Percentiles rank a stretch among this genome's conserved stretches.
Evolutionary conservation across 495 filamentous ascomycete genomes (phyloP).

Genomic region (Aspergillus nidulans): DNA sequence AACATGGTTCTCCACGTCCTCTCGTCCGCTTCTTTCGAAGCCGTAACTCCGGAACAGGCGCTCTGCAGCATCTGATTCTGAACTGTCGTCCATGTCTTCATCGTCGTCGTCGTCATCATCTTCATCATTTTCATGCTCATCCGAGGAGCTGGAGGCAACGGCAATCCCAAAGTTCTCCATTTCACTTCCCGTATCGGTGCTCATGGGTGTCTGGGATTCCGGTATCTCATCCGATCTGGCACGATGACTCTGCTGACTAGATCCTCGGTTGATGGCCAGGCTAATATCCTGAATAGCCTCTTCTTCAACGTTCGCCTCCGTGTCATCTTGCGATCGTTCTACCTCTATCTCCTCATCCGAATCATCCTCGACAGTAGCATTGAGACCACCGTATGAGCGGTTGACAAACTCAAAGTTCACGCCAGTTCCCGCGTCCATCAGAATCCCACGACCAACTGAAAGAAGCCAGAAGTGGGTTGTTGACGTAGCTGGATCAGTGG

Average conservation of each 20-base stretch:
- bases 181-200: constrained; percentile 4
- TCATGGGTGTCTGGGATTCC: constrained; percentile 6
- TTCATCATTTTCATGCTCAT: constrained; percentile 5
- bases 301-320: constrained; percentile 40
- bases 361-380: constrained; percentile 31
- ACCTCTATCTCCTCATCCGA: constrained; percentile 32
- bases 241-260: background rate
- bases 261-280: constrained; percentile 15
- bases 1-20: constrained; percentile 49
- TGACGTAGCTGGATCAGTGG: constrained; percentile 35
- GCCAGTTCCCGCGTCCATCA: constrained; percentile 56
- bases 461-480: constrained; percentile 57
- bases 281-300: constrained; percentile 32
- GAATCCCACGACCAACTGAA: constrained; percentile 55
- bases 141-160: background rate
- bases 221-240: background rate
- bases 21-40: constrained; percentile 29
- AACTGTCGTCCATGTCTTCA: constrained; percentile 28
- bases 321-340: constrained; percentile 42
- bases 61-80: constrained; percentile 28
- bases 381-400: constrained; percentile 58
- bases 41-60: constrained; percentile 21
- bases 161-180: constrained; percentile 1
- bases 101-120: constrained; percentile 18
- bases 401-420: constrained; percentile 58